Evolutionary conservation across 768 basidiomycete genomes (phyloP).

Genomic region (Suillus paluster): DNA sequence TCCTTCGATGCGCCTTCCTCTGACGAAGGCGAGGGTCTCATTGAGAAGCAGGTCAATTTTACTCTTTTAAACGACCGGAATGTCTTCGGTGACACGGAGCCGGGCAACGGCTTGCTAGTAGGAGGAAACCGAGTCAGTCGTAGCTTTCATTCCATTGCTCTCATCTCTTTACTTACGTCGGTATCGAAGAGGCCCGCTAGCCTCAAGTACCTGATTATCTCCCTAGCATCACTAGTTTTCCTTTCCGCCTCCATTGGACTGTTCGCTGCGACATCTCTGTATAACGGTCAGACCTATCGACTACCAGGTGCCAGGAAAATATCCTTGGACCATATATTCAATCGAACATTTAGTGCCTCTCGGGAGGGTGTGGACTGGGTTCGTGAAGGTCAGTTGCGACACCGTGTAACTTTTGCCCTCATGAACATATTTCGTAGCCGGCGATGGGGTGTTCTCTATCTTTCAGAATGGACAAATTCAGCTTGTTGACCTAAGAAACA

Average conservation of each 20-base stretch:
- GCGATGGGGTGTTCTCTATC: conserved; percentile 89
- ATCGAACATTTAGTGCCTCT: conserved; percentile 76
- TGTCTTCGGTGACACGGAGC: conserved; percentile 27
- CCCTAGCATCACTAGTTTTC: conserved; percentile 61
- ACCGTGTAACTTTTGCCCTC: neutral
- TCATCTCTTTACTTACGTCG: neutral
- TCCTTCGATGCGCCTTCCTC: conserved; percentile 80
- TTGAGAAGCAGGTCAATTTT: conserved; percentile 48
- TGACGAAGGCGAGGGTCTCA: conserved; percentile 62
- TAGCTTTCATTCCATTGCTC: conserved; percentile 11
- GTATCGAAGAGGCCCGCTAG: conserved; percentile 50
- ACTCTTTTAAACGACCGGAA: conserved; percentile 17
- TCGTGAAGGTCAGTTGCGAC: conserved; percentile 71
- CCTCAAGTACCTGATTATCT: conserved; percentile 63
- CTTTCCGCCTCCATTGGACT: conserved; percentile 74
- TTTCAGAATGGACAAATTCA: conserved; percentile 65
- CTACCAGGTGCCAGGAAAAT: conserved; percentile 64
- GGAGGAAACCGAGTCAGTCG: conserved; percentile 42
- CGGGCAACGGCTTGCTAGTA: conserved; percentile 37
- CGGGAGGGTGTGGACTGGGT: conserved; percentile 76
- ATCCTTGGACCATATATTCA: conserved; percentile 90
- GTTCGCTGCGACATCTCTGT: conserved; percentile 71
- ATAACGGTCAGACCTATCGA: conserved; percentile 58
- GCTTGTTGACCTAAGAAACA: conserved; percentile 81
- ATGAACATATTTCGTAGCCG: conserved; percentile 57